Conservation (phyloP, 306 rosid genomes). For the Quercus bicolor region DNA sequence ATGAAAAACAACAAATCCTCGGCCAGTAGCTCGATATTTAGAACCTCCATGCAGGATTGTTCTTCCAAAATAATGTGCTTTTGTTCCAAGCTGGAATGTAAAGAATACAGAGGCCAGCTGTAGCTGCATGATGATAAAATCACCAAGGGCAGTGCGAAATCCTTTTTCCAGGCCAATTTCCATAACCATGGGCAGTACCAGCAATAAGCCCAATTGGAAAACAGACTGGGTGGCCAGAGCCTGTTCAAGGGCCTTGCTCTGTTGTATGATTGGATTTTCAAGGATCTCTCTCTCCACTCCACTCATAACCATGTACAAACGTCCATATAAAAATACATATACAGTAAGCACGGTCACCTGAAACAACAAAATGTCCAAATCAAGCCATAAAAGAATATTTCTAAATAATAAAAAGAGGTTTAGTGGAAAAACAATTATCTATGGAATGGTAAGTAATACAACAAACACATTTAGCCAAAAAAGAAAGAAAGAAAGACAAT, state of each 20-base stretch:
- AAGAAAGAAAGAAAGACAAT: not conserved
- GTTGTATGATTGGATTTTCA: conserved; percentile 48
- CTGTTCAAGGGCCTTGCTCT: conserved; percentile 76
- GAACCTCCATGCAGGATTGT: conserved; percentile 98
- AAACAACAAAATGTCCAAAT: conserved; percentile 23
- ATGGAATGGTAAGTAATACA: not conserved
- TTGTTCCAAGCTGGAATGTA: conserved; percentile 95
- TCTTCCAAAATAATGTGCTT: conserved; percentile 90
- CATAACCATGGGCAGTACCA: conserved; percentile 94
- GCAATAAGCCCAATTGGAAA: conserved; percentile 76
- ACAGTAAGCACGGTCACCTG: conserved; percentile 89
- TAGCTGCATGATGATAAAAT: conserved; percentile 91
- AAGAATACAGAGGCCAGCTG: conserved; percentile 97
- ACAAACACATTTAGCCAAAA: not conserved
- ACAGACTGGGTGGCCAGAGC: conserved; percentile 91
- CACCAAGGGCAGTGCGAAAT: conserved; percentile 89
- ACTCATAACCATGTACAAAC: conserved; percentile 91
- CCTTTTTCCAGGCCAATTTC: conserved; percentile 99
- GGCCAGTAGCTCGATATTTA: conserved; percentile 85
- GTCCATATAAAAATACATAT: conserved; percentile 83
- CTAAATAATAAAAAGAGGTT: not conserved
- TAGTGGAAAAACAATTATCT: not conserved
- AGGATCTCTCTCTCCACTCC: conserved; percentile 83
- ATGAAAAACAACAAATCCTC: conserved; percentile 95
- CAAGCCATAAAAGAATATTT: not conserved